Evolutionary conservation across 441 rosid species (phyloP), one percentile per base, ranked within the genome.

Genomic region (Aquilaria agallochum): DNA sequence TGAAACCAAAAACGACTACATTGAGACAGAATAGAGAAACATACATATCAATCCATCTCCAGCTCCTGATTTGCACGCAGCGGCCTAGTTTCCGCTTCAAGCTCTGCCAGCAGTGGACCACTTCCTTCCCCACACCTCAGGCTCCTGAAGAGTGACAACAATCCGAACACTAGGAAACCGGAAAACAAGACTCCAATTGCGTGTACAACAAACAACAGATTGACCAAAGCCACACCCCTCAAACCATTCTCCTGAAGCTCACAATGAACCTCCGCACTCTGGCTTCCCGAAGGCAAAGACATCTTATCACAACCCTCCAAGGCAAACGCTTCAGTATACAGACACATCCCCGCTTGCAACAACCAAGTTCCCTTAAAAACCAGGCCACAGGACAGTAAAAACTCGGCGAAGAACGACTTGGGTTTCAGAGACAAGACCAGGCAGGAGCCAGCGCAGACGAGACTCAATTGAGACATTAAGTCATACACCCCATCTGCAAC

Each of bases 301-400:
- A 75, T 31, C 64, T 69, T 76, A 2, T 33, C 59, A 55, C 90
- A 81, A 33, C 93, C 93, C 65, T 76, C 73, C 6, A 79, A 66
- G 2, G 60, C 74, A 72, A 78, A 87, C 1, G 62, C 62, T 49
- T 82, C 86, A 30, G 79, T 80, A 50, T 75, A 77, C 66, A 87
- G 63, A 65, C 59, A 68, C 59, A 87, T 65, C 36, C 83, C 88
- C 40, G 82, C 72, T 70, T 82, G 90, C 64, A 84, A 60, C 54
- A 77, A 57, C 90, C 90, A 84, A 59, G 75, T 67, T 27, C 89
- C 89, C 70, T 76, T 82, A 33, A 81, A 69, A 59, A 86, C 63
- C 80, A 86, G 64, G 0, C 84, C 84, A 60, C 65, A 75, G 36
- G 74, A 82, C 60, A 86, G 58, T 51, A 69, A 61, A 62, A 76